Base-by-base conservation (phyloP, 768 basidiomycete species). In the Russula foetens region DNA sequence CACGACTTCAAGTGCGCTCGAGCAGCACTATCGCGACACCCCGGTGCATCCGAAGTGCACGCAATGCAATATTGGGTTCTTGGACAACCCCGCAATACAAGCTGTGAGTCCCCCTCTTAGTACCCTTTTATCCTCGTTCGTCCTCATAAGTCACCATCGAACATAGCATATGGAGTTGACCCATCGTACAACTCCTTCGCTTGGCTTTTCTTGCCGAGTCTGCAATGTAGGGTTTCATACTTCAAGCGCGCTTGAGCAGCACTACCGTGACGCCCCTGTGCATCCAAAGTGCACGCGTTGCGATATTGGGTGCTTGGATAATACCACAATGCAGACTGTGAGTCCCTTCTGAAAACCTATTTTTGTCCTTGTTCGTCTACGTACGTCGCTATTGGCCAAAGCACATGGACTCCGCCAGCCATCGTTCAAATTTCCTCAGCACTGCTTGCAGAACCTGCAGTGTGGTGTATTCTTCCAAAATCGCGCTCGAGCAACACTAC, bases 231-330 rank as follows among this genome's bases (percentile, higher is more conserved):
- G n/a, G n/a, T n/a, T 50, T 47, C 1, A 26, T 46, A 31, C 19
- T 4, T 2, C 24, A 39, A 48, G 4, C 7, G 74, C 75, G 2
- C 66, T 79, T 23, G 74, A 77, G 15, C 77, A 78, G 59, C 79
- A 81, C 59, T 81, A 77, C 63, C 71, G 77, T 29, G 79, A 78
- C 7, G 75, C 76, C 11, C 61, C 71, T 29, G 67, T 70, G 5
- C 79, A 81, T 66, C 78, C 79, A 1, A 81, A 78, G 45, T 81
- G 79, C 63, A 53, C 66, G 39, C 52, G 50, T 15, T 81, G 79
- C 61, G 75, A 77, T 12, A 67, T 73, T 47, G 80, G 79, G 3
- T 79, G 77, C 53, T 67, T 70, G 35, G 75, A 80, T 59, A 53
- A 62, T 28, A 50, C 48, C 2, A 67, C 71, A n/a, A 57, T 73